These are phyloP conservation scores for Neopestalotiopsis rosae DNA, from an alignment of 2,329 filamentous ascomycete species.

Conservation along the genomic window DNA sequence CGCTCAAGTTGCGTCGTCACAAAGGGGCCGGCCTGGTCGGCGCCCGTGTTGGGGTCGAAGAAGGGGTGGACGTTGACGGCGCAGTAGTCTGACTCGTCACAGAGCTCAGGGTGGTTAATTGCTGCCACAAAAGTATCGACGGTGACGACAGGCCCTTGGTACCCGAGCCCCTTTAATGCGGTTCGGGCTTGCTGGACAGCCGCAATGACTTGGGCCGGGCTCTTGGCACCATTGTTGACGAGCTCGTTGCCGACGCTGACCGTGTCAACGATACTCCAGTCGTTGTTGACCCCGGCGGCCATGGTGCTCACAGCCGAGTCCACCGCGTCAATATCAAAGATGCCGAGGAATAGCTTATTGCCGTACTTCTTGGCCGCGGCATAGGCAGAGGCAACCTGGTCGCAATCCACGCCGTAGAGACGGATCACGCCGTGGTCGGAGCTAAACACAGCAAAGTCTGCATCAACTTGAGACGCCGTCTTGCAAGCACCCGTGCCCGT, in stretches of 20 bases:
- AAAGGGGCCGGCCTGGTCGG: constrained; percentile 70
- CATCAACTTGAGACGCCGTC: constrained; percentile 61
- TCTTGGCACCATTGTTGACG: constrained; percentile 67
- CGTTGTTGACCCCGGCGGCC: constrained; percentile 59
- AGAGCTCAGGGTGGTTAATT: constrained; percentile 71
- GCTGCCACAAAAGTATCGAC: constrained; percentile 80
- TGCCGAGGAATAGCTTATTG: constrained; percentile 76
- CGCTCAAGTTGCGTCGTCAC: constrained; percentile 59
- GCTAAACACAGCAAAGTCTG: constrained; percentile 64
- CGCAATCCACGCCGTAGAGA: constrained; percentile 81
- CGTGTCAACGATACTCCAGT: constrained; percentile 74
- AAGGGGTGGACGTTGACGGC: constrained; percentile 85
- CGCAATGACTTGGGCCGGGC: constrained; percentile 57
- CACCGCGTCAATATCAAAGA: constrained; percentile 68
- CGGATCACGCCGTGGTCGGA: constrained; percentile 68
- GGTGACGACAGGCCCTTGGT: constrained; percentile 74
- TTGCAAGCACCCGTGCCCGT: constrained; percentile 68
- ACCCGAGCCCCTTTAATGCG: constrained; percentile 67
- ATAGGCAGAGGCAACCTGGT: constrained; percentile 70
- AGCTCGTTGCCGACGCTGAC: constrained; percentile 83
- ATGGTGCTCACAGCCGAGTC: constrained; percentile 64
- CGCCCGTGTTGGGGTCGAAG: constrained; percentile 70
- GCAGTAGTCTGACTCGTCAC: constrained; percentile 76
- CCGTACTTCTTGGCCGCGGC: constrained; percentile 66
- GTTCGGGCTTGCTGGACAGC: constrained; percentile 63